phyloP scores from a whole-genome alignment of 2,329 filamentous ascomycete genomes.

The Penicillium occitanis region DNA sequence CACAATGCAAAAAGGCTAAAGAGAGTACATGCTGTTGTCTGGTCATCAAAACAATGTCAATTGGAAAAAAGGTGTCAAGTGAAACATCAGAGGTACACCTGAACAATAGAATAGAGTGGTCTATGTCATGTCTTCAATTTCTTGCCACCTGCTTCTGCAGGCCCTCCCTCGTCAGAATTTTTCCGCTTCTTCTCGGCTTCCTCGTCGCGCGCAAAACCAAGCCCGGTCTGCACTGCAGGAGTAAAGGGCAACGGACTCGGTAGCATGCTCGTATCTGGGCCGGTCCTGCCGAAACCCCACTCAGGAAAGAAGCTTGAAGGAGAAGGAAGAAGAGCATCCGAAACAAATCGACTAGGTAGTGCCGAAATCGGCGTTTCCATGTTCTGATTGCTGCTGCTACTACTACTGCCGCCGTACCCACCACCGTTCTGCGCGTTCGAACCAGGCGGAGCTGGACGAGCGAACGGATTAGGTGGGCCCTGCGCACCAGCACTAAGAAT shows the following conservation, averaged over 20 bases:
- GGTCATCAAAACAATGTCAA: slow-evolving; percentile 13
- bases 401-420: slow-evolving; percentile 43
- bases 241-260: slow-evolving; percentile 94
- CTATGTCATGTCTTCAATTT: slow-evolving; percentile 39
- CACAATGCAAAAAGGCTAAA: slow-evolving; percentile 9
- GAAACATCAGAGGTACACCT: neutral
- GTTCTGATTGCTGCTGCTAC: slow-evolving; percentile 35
- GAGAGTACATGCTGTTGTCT: slow-evolving; percentile 10
- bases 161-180: slow-evolving; percentile 40
- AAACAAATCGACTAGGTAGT: slow-evolving; percentile 85
- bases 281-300: slow-evolving; percentile 70
- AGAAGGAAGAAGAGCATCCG: slow-evolving; percentile 81
- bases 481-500: slow-evolving; percentile 86
- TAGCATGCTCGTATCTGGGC: slow-evolving; percentile 74
- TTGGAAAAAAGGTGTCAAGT: neutral
- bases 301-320: slow-evolving; percentile 91
- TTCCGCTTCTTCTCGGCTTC: slow-evolving; percentile 48
- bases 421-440: slow-evolving; percentile 40
- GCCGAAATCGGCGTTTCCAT: slow-evolving; percentile 86
- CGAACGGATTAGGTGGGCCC: slow-evolving; percentile 93
- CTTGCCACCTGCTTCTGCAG: slow-evolving; percentile 36
- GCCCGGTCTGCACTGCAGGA: slow-evolving; percentile 53
- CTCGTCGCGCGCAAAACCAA: slow-evolving; percentile 44
- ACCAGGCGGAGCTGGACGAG: slow-evolving; percentile 74
- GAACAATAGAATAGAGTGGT: slow-evolving; percentile 9